Evolutionary conservation across 192 early-diverging fungal species (phyloP).

Genomic region (Backusella westeae): DNA sequence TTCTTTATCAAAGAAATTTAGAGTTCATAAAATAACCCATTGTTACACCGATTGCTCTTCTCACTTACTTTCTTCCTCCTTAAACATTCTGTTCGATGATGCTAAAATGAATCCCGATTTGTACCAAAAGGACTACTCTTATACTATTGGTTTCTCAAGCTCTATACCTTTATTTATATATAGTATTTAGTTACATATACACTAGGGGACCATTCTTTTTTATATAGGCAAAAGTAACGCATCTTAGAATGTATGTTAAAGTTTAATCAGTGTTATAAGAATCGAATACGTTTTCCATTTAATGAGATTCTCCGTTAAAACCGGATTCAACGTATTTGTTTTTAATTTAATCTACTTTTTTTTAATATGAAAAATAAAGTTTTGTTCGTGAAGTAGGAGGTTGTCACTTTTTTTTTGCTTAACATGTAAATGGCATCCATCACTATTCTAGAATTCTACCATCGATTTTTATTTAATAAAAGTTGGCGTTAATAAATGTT

Average conservation of each 20-base stretch:
- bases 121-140: background rate
- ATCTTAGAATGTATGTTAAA: background rate
- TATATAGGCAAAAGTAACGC: background rate
- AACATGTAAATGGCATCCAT: background rate
- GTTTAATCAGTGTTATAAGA: background rate
- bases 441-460: background rate
- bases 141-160: background rate
- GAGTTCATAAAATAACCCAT: background rate
- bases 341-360: background rate
- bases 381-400: background rate
- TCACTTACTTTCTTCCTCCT: background rate
- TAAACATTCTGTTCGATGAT: background rate
- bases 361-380: background rate
- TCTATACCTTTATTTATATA: background rate
- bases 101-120: background rate
- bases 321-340: background rate
- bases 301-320: background rate
- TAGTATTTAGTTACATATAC: background rate
- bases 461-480: background rate
- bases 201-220: background rate
- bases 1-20: background rate
- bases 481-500: too few relatives aligned
- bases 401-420: background rate
- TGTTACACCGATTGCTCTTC: background rate
- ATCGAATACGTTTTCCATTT: background rate